A percentile compares a stretch with the other conserved stretches of the same genome.
These are phyloP conservation scores for Vaccinium corymbosum DNA, from an alignment of 148 eudicot species.

Conservation along the genomic window DNA sequence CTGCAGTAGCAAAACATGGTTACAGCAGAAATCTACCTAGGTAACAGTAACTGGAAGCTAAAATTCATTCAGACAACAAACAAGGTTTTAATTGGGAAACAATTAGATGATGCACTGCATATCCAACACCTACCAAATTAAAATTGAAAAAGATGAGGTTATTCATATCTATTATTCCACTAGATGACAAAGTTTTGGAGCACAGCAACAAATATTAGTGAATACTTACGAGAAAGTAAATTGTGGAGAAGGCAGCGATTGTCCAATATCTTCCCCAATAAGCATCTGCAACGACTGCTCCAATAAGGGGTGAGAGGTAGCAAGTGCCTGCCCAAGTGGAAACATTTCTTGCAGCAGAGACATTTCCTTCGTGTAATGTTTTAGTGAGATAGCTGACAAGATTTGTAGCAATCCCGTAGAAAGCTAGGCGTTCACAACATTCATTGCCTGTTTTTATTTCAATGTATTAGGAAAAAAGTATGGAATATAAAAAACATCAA, in stretches of 20 bases:
- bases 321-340: conserved; percentile 78
- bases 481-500: not conserved
- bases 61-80: not conserved
- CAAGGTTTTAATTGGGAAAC: not conserved
- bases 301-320: conserved; percentile 72
- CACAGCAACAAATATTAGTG: not conserved
- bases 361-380: conserved; percentile 68
- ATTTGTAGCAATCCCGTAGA: conserved; percentile 62
- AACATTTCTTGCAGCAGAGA: conserved; percentile 67
- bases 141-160: not conserved
- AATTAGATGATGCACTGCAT: not conserved
- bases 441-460: conserved; percentile 51
- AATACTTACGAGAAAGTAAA: conserved; percentile 57
- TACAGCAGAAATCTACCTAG: not conserved
- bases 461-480: not conserved
- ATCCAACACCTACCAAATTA: not conserved
- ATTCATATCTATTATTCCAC: not conserved
- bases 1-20: not conserved
- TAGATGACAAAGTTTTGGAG: not conserved
- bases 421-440: conserved; percentile 89
- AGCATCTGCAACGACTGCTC: conserved; percentile 72
- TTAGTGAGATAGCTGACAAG: conserved; percentile 71
- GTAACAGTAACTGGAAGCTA: conserved; percentile 1
- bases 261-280: conserved; percentile 92
- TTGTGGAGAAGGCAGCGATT: conserved; percentile 60